Conservation (phyloP, 805 yeast species). For the Yamadazyma olivae region DNA sequence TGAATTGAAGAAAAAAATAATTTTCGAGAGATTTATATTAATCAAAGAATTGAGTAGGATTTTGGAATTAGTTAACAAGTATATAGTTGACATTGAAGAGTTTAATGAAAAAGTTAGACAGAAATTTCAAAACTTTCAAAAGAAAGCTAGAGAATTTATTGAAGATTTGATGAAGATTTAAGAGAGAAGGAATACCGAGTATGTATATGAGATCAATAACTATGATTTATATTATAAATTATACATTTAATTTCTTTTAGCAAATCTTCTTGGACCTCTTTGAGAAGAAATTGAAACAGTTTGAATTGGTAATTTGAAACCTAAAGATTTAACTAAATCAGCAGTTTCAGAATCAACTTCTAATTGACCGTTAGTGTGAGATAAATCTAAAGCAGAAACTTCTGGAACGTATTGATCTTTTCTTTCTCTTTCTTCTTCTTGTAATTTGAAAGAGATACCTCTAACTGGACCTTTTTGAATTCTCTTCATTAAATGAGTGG, state of each 20-base stretch:
- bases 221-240: constrained; percentile 3
- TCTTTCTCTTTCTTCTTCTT: constrained; percentile 99
- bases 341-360: constrained; percentile 97
- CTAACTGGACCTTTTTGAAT: constrained; percentile 99
- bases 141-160: constrained; percentile 1
- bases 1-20: background rate
- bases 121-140: constrained; percentile 1
- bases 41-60: constrained; percentile 1
- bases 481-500: constrained; percentile 99
- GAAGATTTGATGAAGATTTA: constrained; percentile 4
- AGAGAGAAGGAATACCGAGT: too few species aligned
- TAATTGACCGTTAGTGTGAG: constrained; percentile 93
- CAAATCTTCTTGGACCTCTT: constrained; percentile 88
- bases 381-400: constrained; percentile 98
- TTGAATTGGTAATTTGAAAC: constrained; percentile 81
- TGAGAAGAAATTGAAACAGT: constrained; percentile 85
- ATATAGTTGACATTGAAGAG: background rate
- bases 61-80: background rate
- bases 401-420: constrained; percentile 99
- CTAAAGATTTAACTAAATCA: constrained; percentile 90
- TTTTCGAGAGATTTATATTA: constrained; percentile 3
- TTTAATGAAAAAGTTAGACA: background rate
- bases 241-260: constrained; percentile 70
- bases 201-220: too few species aligned
- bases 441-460: constrained; percentile 99